Evolutionary conservation across 2,329 filamentous ascomycete genomes (phyloP).

Genomic region (Aspergillus sp.): DNA sequence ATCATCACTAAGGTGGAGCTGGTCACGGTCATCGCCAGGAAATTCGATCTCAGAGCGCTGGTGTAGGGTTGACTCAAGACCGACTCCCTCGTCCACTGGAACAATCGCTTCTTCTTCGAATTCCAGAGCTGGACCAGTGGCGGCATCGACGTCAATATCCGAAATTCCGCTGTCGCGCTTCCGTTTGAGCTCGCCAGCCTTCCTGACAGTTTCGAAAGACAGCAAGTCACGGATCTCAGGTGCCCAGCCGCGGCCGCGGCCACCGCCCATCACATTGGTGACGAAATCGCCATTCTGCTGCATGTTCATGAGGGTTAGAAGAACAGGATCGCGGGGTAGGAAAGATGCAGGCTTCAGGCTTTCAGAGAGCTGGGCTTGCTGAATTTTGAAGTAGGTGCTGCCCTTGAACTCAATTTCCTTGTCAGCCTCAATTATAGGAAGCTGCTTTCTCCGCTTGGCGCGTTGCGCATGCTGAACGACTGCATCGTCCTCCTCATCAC

Average conservation of each 20-base stretch:
- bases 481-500: constrained; percentile 47
- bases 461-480: constrained; percentile 67
- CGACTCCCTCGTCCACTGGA: constrained; percentile 51
- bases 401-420: constrained; percentile 74
- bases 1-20: constrained; percentile 48
- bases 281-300: constrained; percentile 91
- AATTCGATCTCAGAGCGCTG: constrained; percentile 66
- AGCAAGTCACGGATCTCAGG: constrained; percentile 90
- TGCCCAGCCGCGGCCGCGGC: constrained; percentile 77
- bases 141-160: constrained; percentile 70
- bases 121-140: constrained; percentile 61
- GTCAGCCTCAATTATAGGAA: constrained; percentile 70
- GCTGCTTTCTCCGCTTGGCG: constrained; percentile 74
- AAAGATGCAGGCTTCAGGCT: constrained; percentile 83
- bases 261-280: constrained; percentile 79
- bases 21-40: constrained; percentile 57
- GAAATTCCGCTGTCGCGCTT: constrained; percentile 89
- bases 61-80: constrained; percentile 48
- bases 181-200: constrained; percentile 79
- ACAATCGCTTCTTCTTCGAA: constrained; percentile 64
- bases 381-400: constrained; percentile 72
- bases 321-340: constrained; percentile 80
- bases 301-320: constrained; percentile 86
- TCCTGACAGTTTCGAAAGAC: constrained; percentile 78
- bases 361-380: constrained; percentile 80